These are phyloP conservation scores for Urostyla sp. DNA, from an alignment of 73 alveolate species.

Conservation along the genomic window DNA sequence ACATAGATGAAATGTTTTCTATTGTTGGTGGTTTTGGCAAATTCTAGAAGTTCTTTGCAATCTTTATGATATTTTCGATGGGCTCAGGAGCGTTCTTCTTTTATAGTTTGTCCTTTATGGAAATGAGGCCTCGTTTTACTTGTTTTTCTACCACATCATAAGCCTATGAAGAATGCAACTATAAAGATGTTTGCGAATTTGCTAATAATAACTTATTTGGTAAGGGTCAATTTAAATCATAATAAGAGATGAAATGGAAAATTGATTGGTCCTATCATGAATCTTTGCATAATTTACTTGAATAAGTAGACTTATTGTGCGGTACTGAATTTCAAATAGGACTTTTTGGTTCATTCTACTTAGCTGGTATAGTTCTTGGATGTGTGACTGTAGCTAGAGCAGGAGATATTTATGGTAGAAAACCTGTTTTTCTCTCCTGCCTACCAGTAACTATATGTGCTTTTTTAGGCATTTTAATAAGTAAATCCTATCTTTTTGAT, in stretches of 20 bases:
- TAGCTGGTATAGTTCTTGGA: conserved; percentile 51
- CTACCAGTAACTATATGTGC: background rate
- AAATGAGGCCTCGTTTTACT: conserved; percentile 13
- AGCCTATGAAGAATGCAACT: background rate
- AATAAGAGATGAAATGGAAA: conserved; percentile 10
- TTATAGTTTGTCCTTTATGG: conserved; percentile 37
- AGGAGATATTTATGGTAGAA: conserved; percentile 67
- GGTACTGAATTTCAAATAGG: conserved; percentile 61
- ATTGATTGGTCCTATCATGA: conserved; percentile 23
- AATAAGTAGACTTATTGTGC: conserved; percentile 50
- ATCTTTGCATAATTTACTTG: conserved; percentile 44
- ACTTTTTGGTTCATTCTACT: conserved; percentile 48
- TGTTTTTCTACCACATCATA: background rate
- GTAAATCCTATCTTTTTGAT: background rate
- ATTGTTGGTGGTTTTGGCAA: conserved; percentile 44
- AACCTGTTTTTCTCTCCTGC: conserved; percentile 24
- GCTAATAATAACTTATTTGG: too few relatives aligned
- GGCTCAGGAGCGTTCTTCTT: conserved; percentile 46
- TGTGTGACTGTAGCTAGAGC: conserved; percentile 43
- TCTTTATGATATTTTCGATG: conserved; percentile 37
- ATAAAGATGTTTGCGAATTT: background rate
- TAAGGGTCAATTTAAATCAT: too few relatives aligned
- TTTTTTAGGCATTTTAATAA: background rate
- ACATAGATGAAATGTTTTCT: conserved; percentile 38
- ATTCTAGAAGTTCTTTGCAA: background rate